These are phyloP conservation scores for Gynochthodes officinalis DNA, from an alignment of 257 asterid species.

Conservation along the genomic window DNA sequence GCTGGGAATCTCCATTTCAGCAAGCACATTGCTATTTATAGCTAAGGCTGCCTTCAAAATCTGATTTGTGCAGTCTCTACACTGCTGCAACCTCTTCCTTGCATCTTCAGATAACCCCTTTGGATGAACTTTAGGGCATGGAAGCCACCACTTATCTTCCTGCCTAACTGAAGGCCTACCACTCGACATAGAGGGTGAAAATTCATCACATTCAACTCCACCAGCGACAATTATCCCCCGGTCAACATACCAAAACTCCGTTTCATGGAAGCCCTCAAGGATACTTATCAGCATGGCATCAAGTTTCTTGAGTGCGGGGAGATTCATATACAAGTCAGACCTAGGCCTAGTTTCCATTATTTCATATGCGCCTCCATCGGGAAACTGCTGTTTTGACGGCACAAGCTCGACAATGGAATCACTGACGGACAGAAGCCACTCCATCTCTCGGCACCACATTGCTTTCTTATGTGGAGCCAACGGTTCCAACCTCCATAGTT, in stretches of 20 bases:
- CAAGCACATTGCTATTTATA: conserved; percentile 76
- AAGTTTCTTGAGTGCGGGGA: conserved; percentile 98
- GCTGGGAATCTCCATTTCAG: conserved; percentile 91
- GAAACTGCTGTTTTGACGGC: conserved; percentile 77
- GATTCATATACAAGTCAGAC: conserved; percentile 72
- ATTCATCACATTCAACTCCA: conserved; percentile 46
- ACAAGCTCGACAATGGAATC: conserved; percentile 93
- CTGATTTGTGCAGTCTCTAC: conserved; percentile 96
- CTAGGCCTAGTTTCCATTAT: conserved; percentile 83
- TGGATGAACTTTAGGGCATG: conserved; percentile 87
- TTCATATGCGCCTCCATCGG: conserved; percentile 82
- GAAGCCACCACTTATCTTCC: conserved; percentile 99
- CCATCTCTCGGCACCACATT: conserved; percentile 97
- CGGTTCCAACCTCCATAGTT: conserved; percentile 95
- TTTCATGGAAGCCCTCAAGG: conserved; percentile 80
- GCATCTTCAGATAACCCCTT: conserved; percentile 79
- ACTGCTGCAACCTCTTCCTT: conserved; percentile 87
- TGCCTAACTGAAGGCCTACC: conserved; percentile 93
- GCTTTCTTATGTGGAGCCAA: conserved; percentile 75
- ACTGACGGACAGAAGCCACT: conserved; percentile 83
- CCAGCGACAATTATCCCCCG: conserved; percentile 60
- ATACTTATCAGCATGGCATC: conserved; percentile 85
- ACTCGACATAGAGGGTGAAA: conserved; percentile 30
- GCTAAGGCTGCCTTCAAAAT: conserved; percentile 94
- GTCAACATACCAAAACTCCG: conserved; percentile 89